Evolutionary conservation across 2,329 filamentous ascomycete species (phyloP), one percentile per base, ranked within the genome.

Genomic region (Passalora sequoiae): DNA sequence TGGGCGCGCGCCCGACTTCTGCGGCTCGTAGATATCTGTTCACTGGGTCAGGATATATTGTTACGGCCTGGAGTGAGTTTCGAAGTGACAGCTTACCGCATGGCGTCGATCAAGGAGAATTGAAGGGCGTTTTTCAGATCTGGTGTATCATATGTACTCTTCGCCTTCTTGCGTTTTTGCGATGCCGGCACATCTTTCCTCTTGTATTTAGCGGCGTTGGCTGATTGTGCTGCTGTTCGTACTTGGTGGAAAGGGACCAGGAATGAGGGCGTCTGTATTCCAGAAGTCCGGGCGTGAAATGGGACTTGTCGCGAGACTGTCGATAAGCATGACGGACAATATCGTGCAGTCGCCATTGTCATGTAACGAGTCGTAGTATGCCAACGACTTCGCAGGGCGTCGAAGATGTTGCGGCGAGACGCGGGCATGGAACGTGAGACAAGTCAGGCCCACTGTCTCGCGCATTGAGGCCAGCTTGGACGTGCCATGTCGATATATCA

Each of bases 1-100:
- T 74, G 3, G 86, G 84, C 37, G 83, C 77, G 40, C 80, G 80
- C 60, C 92, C 91, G 57, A 96, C 89, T 77, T 98, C 92, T 60
- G 84, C 82, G 36, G 92, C 91, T 60, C 88, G 86, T 54, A 98
- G 80, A 64, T 95, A 92, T 63, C 89, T 95, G 55, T n/a, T n/a
- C n/a, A n/a, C n/a, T n/a, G n/a, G n/a, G n/a, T 20, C n/a, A 13
- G 4, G 24, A 39, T 27, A 24, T 29, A 9, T 33, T 8, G 16
- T 8, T n/a, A 19, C 15, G 15, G 21, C 46, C 22, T 43, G 40
- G n/a, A n/a, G n/a, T n/a, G n/a, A n/a, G n/a, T n/a, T n/a, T n/a
- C n/a, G n/a, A n/a, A n/a, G n/a, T n/a, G n/a, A n/a, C n/a, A n/a
- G 33, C 48, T 22, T 61, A 88, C 87, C 89, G 80, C 80, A 98